Percentiles rank a stretch among this genome's conserved stretches.
These are phyloP conservation scores for Penicillium diatomitis DNA, from an alignment of 495 filamentous ascomycete genomes.

Conservation along the genomic window DNA sequence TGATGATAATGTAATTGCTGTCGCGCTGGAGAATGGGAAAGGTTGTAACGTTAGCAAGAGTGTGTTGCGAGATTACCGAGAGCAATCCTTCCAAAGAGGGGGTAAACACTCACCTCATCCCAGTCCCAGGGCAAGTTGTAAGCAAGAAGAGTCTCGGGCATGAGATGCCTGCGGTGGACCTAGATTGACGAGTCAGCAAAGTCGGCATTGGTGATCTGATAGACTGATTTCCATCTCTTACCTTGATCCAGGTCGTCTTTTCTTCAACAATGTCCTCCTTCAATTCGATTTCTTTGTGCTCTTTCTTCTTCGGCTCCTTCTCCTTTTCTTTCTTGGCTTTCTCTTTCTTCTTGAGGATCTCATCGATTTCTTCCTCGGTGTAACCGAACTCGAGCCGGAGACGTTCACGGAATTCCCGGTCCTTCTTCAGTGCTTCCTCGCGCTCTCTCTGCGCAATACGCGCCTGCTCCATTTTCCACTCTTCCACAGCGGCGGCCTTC, in stretches of 20 bases:
- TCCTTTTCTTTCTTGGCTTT: slow-evolving; percentile 42
- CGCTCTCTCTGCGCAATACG: slow-evolving; percentile 16
- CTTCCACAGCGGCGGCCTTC: slow-evolving; percentile 42
- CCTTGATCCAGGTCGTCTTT: slow-evolving; percentile 44
- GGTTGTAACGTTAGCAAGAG: not conserved
- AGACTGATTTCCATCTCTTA: slow-evolving; percentile 11
- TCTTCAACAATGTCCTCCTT: slow-evolving; percentile 30
- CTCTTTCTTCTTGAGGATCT: slow-evolving; percentile 49
- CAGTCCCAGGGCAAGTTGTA: slow-evolving; percentile 43
- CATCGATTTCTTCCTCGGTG: slow-evolving; percentile 41
- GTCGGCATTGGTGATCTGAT: not conserved
- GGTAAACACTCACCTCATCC: slow-evolving; percentile 32
- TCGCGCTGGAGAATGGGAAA: slow-evolving; percentile 34
- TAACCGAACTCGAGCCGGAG: slow-evolving; percentile 32
- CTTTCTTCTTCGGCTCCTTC: slow-evolving; percentile 35
- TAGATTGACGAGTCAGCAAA: slow-evolving; percentile 12
- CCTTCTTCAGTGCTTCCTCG: slow-evolving; percentile 31
- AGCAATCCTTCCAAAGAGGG: not conserved
- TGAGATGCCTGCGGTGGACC: slow-evolving; percentile 42
- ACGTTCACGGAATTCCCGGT: slow-evolving; percentile 39
- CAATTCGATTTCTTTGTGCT: slow-evolving; percentile 23
- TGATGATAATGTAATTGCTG: slow-evolving; percentile 65
- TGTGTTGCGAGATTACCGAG: not conserved
- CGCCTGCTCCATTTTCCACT: slow-evolving; percentile 50
- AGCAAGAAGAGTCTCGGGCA: slow-evolving; percentile 39